A percentile compares a stretch with the other conserved stretches of the same genome.
Conservation (phyloP, 768 basidiomycete genomes). For the Cystofilobasidium ferigula region DNA sequence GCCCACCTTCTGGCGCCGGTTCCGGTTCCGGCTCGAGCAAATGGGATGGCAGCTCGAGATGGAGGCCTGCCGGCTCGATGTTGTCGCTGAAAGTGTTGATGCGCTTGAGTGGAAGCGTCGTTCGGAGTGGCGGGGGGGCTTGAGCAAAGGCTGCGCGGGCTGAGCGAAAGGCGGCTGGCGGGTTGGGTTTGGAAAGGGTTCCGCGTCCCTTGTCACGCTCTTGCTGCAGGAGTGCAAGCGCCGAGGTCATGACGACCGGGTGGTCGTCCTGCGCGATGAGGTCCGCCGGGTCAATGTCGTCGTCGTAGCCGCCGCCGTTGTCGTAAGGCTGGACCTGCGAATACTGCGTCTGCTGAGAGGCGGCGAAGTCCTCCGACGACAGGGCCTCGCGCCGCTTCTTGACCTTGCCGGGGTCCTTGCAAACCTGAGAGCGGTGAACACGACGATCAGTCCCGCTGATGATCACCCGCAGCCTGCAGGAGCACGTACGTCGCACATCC, state of each 20-base stretch:
- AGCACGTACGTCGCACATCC: slow-evolving; percentile 69
- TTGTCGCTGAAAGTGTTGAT: neutral
- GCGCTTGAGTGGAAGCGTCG: neutral
- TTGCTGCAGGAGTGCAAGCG: neutral
- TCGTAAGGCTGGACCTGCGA: slow-evolving; percentile 11
- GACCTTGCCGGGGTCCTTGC: slow-evolving; percentile 64
- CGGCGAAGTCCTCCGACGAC: slow-evolving; percentile 17
- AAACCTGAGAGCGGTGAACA: slow-evolving; percentile 45
- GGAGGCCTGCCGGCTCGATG: neutral
- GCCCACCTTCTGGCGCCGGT: neutral
- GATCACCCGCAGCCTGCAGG: neutral
- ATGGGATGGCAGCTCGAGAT: neutral
- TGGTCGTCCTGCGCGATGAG: slow-evolving; percentile 4
- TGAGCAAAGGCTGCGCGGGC: neutral
- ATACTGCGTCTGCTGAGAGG: slow-evolving; percentile 18
- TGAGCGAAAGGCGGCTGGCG: neutral
- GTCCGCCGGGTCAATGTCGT: neutral
- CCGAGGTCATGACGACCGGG: neutral
- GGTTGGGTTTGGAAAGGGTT: neutral
- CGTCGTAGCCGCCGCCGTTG: neutral
- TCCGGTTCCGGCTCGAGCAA: neutral
- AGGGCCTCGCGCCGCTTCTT: slow-evolving; percentile 29
- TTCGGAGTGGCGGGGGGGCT: neutral
- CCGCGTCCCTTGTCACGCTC: neutral
- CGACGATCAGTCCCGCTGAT: neutral